Evolutionary conservation across 495 filamentous ascomycete species (phyloP).

Genomic region (Hypoxylon trugodes): DNA sequence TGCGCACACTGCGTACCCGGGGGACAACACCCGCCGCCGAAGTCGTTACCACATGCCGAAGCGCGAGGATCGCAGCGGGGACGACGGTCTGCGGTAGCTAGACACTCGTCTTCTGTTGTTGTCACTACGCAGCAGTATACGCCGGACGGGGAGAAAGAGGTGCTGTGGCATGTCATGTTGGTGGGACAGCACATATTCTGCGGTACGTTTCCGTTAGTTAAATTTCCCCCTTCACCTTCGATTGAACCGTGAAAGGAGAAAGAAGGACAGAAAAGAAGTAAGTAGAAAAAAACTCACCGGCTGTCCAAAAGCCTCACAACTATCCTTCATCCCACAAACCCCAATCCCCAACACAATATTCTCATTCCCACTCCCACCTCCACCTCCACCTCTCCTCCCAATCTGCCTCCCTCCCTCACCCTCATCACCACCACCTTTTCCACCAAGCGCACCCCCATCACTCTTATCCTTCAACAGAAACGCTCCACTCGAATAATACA

Average conservation of each 20-base stretch:
- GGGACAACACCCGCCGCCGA: conserved; percentile 35
- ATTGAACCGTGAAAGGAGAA: neutral
- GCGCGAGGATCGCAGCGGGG: conserved; percentile 13
- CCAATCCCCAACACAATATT: neutral
- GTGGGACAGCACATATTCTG: conserved; percentile 35
- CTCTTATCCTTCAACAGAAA: conserved; percentile 23
- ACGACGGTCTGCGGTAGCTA: conserved; percentile 9
- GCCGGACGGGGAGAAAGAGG: conserved; percentile 29
- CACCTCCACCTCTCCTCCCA: neutral
- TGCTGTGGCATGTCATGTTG: conserved; percentile 24
- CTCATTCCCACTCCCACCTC: neutral
- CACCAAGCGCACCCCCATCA: neutral
- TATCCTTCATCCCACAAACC: conserved; percentile 20
- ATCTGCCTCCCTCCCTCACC: neutral
- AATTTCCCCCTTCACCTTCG: neutral
- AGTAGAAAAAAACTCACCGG: no score
- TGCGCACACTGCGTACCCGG: conserved; percentile 20
- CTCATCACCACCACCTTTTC: neutral
- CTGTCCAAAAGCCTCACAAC: conserved; percentile 24
- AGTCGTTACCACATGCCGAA: conserved; percentile 8
- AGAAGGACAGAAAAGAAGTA: conserved; percentile 4
- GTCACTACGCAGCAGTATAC: conserved; percentile 35
- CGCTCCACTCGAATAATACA: conserved; percentile 38
- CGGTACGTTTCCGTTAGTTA: neutral
- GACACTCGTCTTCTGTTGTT: neutral